Base-by-base conservation (phyloP, 768 basidiomycete genomes). In the Boletales sp. region DNA sequence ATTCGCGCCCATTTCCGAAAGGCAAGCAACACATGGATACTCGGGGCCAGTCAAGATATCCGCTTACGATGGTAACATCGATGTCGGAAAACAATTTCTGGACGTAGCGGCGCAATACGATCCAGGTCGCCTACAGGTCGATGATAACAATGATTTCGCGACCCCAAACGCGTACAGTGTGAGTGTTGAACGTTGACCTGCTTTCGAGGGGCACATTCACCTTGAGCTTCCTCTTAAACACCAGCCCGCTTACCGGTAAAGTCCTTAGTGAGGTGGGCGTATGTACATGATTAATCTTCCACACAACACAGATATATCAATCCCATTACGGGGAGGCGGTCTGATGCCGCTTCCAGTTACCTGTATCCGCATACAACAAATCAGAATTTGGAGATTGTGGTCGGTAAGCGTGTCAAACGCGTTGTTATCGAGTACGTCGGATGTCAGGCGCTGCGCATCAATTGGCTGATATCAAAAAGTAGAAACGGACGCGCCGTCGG, bases 281-380 rank as follows among this genome's bases (percentile, higher is more conserved):
- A 11, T 4, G 28, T 18, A 7, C 21, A 46, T 5, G 31, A 1
- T 7, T 9, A 5, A 13, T n/a, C 15, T 10, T 18, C 25, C 21
- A 30, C n/a, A 36, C 39, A 12, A 48, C 21, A 1, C 38, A 87
- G 84, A 58, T 86, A 80, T 59, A 70, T 86, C 19, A 70, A 80
- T 49, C 64, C 57, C 4, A 61, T 66, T 18, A 80, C 73, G 2
- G 67, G 67, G 33, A 57, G 46, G 18, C 68, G 67, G 2, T 64
- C 44, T 1, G 67, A 68, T 41, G 50, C 63, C 8, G 62, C 66
- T 25, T 74, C 74, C 21, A 25, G 21, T 25, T 25, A 25, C 19
- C 33, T 63, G 40, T 70, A 69, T 46, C 43, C 75, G 17, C 58
- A 66, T 8, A 47, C 65, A 8, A 54, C 55, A 28, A 61, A 58